These are phyloP conservation scores for Fusarium albidum DNA, from an alignment of 2,329 filamentous ascomycete genomes.

Conservation along the genomic window DNA sequence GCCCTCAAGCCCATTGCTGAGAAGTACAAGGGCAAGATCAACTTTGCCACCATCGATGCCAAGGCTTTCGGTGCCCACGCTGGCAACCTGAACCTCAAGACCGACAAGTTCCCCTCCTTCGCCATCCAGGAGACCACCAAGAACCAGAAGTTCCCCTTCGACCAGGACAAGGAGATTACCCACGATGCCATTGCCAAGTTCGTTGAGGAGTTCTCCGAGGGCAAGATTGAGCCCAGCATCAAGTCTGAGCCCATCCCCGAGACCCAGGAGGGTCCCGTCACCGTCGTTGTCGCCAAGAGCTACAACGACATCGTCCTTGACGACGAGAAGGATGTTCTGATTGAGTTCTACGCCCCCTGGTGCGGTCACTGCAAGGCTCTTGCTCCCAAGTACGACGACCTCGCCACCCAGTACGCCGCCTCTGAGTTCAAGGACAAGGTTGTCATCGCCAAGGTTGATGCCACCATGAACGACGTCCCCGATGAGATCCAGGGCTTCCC, in stretches of 20 bases:
- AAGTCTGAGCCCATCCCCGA: slow-evolving; percentile 98
- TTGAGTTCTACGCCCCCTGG: slow-evolving; percentile 99
- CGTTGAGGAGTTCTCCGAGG: slow-evolving; percentile 82
- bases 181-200: slow-evolving; percentile 78
- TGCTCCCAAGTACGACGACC: slow-evolving; percentile 95
- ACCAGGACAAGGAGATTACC: slow-evolving; percentile 82
- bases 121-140: slow-evolving; percentile 95
- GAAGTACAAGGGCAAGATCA: slow-evolving; percentile 92
- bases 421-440: slow-evolving; percentile 84
- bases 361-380: slow-evolving; percentile 99
- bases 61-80: slow-evolving; percentile 94
- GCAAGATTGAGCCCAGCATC: slow-evolving; percentile 94
- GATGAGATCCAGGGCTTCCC: slow-evolving; percentile 98
- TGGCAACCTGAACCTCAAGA: slow-evolving; percentile 95
- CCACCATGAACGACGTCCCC: slow-evolving; percentile 93
- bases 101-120: slow-evolving; percentile 95
- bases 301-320: slow-evolving; percentile 93
- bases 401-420: slow-evolving; percentile 79
- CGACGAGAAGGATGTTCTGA: slow-evolving; percentile 93
- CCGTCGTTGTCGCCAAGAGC: slow-evolving; percentile 89
- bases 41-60: slow-evolving; percentile 98
- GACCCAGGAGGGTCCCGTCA: slow-evolving; percentile 88
- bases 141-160: slow-evolving; percentile 97
- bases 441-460: slow-evolving; percentile 96
- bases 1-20: slow-evolving; percentile 86